phyloP scores from a whole-genome alignment of 179 eudicot genomes.

The Spergularia azorica region DNA sequence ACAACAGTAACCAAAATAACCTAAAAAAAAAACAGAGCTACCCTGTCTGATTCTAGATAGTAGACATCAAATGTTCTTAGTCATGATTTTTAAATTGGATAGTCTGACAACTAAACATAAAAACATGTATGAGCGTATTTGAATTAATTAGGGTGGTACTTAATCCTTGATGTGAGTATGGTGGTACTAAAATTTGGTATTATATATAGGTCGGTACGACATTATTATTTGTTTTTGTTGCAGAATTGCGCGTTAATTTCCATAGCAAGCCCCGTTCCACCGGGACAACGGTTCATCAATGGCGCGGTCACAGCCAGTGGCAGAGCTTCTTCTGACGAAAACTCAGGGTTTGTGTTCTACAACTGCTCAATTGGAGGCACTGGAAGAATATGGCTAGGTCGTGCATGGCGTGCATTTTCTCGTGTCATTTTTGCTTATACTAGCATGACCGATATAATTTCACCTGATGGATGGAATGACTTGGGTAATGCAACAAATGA shows the following conservation, averaged over 20 bases:
- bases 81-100: neutral
- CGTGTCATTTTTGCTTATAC: constrained; percentile 78
- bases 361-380: constrained; percentile 83
- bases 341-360: constrained; percentile 74
- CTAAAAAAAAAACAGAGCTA: neutral
- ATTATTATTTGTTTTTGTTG: constrained; percentile 14
- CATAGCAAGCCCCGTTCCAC: constrained; percentile 66
- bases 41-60: neutral
- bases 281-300: constrained; percentile 50
- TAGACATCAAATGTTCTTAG: neutral
- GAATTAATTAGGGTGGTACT: too few species aligned
- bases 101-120: neutral
- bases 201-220: too few species aligned
- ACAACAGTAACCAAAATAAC: neutral
- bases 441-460: constrained; percentile 68
- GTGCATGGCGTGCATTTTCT: constrained; percentile 93
- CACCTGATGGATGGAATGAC: constrained; percentile 95
- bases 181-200: too few species aligned
- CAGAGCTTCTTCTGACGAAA: constrained; percentile 66
- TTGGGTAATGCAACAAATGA: constrained; percentile 69
- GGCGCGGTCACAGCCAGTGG: constrained; percentile 91
- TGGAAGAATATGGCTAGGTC: constrained; percentile 85
- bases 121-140: too few species aligned
- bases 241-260: constrained; percentile 69
- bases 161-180: too few species aligned